phyloP scores from a whole-genome alignment of 352 stramenopile species.

The Hyaloperonospora brassicae region DNA sequence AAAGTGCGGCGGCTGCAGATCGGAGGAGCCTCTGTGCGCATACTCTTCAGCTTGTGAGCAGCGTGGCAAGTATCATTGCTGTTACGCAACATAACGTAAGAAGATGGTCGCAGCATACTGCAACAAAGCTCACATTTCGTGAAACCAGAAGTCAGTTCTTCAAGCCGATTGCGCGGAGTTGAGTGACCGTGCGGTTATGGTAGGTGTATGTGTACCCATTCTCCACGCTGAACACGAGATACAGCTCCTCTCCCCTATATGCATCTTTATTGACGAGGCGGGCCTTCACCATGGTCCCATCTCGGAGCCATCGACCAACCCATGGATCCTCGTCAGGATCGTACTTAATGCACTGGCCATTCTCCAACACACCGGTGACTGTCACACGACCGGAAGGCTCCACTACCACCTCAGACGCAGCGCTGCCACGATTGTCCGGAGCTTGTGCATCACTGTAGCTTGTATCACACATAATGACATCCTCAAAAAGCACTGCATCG shows the following conservation, averaged over 20 bases:
- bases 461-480: constrained; percentile 89
- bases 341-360: constrained; percentile 41
- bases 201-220: constrained; percentile 64
- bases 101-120: too few species aligned
- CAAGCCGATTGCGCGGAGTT: constrained; percentile 29
- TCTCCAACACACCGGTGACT: constrained; percentile 50
- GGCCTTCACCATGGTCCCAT: constrained; percentile 63
- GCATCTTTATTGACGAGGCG: constrained; percentile 25
- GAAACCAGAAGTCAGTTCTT: too few species aligned
- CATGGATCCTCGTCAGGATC: constrained; percentile 27
- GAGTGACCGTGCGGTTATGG: constrained; percentile 22
- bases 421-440: constrained; percentile 70
- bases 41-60: too few species aligned
- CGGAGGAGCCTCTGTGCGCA: too few species aligned
- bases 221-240: constrained; percentile 55
- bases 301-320: constrained; percentile 40
- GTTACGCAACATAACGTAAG: too few species aligned
- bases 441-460: constrained; percentile 82
- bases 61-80: too few species aligned
- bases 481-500: constrained; percentile 34
- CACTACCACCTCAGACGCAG: constrained; percentile 73
- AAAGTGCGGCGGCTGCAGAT: too few species aligned
- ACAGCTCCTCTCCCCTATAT: constrained; percentile 22
- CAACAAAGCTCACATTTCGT: too few species aligned
- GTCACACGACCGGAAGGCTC: constrained; percentile 35